These are phyloP conservation scores for Zangia roseola DNA, from an alignment of 768 basidiomycete species.

Conservation along the genomic window DNA sequence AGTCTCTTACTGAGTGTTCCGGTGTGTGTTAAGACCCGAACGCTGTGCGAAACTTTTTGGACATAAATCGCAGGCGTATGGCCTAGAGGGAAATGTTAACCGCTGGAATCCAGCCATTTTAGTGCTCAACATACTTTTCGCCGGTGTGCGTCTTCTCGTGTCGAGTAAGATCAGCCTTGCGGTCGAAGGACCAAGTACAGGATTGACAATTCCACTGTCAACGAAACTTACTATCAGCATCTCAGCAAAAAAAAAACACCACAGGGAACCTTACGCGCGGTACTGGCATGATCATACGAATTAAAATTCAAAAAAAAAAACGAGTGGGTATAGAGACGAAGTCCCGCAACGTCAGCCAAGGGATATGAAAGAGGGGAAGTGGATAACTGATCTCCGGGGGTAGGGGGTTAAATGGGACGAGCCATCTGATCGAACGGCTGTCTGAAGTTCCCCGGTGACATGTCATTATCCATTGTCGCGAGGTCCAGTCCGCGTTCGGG, in stretches of 20 bases:
- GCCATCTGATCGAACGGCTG: conserved; percentile 9
- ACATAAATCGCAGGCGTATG: conserved; percentile 51
- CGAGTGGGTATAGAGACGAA: conserved; percentile 36
- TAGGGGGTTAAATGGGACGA: conserved; percentile 20
- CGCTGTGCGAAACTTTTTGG: conserved; percentile 56
- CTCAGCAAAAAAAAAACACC: background rate
- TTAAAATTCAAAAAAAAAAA: conserved; percentile 10
- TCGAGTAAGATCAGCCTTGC: conserved; percentile 60
- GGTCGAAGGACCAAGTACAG: conserved; percentile 51
- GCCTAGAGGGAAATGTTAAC: conserved; percentile 36
- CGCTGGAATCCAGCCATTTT: background rate
- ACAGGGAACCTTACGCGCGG: conserved; percentile 17
- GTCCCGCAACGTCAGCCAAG: conserved; percentile 44
- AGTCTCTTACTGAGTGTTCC: conserved; percentile 60
- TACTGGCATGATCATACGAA: conserved; percentile 19
- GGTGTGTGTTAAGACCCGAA: conserved; percentile 61
- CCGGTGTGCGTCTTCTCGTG: conserved; percentile 52
- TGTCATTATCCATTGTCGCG: conserved; percentile 23
- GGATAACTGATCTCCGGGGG: background rate
- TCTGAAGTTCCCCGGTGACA: conserved; percentile 9
- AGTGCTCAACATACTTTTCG: conserved; percentile 39
- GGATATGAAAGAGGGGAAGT: conserved; percentile 12
- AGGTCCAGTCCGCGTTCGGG: background rate
- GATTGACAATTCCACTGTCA: conserved; percentile 39
- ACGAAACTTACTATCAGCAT: background rate